Evolutionary conservation across 345 rosid species (phyloP).

Genomic region (Aurinia saxatilis): DNA sequence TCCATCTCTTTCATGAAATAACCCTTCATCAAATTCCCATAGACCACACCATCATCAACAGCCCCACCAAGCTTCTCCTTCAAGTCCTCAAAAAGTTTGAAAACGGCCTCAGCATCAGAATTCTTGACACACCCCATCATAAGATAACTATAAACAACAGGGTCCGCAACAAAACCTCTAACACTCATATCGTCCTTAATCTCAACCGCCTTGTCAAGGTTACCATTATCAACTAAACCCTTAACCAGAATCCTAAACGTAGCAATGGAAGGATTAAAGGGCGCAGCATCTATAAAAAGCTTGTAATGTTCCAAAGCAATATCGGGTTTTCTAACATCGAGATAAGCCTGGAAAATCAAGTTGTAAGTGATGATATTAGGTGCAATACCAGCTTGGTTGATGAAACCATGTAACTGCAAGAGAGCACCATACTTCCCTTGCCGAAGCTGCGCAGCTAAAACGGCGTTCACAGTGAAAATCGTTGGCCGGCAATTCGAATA

Average conservation of each 20-base stretch:
- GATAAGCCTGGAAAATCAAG: slow-evolving; percentile 70
- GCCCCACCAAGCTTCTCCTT: slow-evolving; percentile 69
- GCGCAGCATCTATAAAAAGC: slow-evolving; percentile 60
- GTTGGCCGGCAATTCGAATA: slow-evolving; percentile 94
- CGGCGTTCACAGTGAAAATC: slow-evolving; percentile 74
- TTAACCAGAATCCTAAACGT: slow-evolving; percentile 69
- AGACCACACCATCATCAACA: slow-evolving; percentile 72
- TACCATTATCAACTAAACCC: slow-evolving; percentile 77
- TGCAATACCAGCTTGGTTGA: slow-evolving; percentile 73
- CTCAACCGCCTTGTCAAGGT: slow-evolving; percentile 70
- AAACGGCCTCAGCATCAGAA: slow-evolving; percentile 50
- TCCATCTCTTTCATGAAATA: slow-evolving; percentile 70
- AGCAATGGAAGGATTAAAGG: slow-evolving; percentile 61
- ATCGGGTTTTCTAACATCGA: slow-evolving; percentile 74
- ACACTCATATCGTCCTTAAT: slow-evolving; percentile 70
- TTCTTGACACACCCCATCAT: slow-evolving; percentile 56
- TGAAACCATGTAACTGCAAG: slow-evolving; percentile 68
- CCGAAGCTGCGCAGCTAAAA: slow-evolving; percentile 78
- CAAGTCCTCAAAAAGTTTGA: slow-evolving; percentile 62
- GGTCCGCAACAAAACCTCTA: slow-evolving; percentile 55
- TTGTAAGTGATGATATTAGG: slow-evolving; percentile 72
- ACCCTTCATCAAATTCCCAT: slow-evolving; percentile 73
- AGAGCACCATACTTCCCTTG: slow-evolving; percentile 68
- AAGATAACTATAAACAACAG: slow-evolving; percentile 60
- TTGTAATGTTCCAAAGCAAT: slow-evolving; percentile 74